Evolutionary conservation across 345 rosid genomes (phyloP).

Genomic region (Murraya paniculata): DNA sequence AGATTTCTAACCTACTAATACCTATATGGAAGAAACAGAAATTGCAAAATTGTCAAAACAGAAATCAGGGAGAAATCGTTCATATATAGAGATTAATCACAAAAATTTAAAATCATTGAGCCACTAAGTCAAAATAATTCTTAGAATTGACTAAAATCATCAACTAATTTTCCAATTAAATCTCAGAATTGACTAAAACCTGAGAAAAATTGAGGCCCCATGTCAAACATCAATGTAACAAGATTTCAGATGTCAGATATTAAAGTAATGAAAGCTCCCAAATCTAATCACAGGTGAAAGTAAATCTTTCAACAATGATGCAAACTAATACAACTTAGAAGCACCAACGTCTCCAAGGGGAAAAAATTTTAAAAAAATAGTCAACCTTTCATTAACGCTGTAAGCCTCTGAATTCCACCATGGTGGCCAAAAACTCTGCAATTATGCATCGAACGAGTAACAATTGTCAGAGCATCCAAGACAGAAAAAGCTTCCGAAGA

Average conservation of each 20-base stretch:
- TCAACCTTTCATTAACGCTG: slow-evolving; percentile 68
- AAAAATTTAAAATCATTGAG: background rate
- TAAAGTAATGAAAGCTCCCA: slow-evolving; percentile 1
- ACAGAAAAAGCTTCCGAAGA: slow-evolving; percentile 50
- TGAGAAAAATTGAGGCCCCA: background rate
- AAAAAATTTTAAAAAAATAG: background rate
- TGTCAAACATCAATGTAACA: background rate
- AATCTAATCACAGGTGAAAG: background rate
- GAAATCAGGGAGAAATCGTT: background rate
- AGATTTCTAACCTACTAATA: background rate
- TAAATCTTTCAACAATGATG: background rate
- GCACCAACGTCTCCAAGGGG: background rate
- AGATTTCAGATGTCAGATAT: background rate
- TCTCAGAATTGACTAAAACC: background rate
- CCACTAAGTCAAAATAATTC: too few species aligned
- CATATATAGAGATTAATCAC: background rate
- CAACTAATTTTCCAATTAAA: background rate
- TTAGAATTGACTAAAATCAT: background rate
- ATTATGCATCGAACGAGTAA: slow-evolving; percentile 65
- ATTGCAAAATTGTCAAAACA: background rate
- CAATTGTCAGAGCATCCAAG: slow-evolving; percentile 57
- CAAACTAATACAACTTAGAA: slow-evolving; percentile 2
- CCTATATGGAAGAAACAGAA: background rate
- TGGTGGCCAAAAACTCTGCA: slow-evolving; percentile 62
- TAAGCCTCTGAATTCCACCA: slow-evolving; percentile 69